Base-by-base conservation (phyloP, 176 grass and related monocot species). In the Musa itinerans region DNA sequence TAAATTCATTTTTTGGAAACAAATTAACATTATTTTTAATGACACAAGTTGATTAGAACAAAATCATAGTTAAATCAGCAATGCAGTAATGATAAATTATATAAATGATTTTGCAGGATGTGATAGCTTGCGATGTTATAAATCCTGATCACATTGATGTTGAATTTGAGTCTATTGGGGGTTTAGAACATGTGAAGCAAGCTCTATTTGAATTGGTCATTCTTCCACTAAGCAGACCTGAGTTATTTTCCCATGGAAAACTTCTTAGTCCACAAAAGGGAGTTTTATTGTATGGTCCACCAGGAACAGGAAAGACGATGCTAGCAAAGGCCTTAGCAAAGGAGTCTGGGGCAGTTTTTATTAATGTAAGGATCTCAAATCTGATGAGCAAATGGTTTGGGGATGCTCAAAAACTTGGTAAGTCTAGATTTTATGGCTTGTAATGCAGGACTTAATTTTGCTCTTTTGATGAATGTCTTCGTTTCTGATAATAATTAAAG, bases 351-450 rank as follows among this genome's bases (percentile, higher is more conserved):
- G 91, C 95, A 19, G 85, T 99, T 58, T 99, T 99, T 77, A 99
- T 99, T 61, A 99, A 99, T 82, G 87, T 99, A 26, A 99, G 88
- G 85, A 79, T 94, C 17, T 99, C 90, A 17, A 99, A 94, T 77
- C 85, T 99, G 84, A 99, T 99, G 91, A 99, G 90, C 82, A 99
- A 99, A 85, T 99, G 95, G 95, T 99, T 99, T 21, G 95, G 90
- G 13, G 91, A 99, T 67, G 91, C 95, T 0, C 95, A 99, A 73
- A 99, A 99, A 85, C 95, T 99, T 16, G 95, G 95, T 99, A 78
- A 80, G 73, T 34, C 14, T 55, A 23, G 13, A 26, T 72, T 74
- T 25, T 34, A 13, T 68, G 9, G 13, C 22, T 12, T 74, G 14
- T 29, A 56, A 53, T 55, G 23, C 26, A 50, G 16, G 17, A 57